phyloP scores from a whole-genome alignment of 1,284 basidiomycete species.

The Heimioporus retisporus region DNA sequence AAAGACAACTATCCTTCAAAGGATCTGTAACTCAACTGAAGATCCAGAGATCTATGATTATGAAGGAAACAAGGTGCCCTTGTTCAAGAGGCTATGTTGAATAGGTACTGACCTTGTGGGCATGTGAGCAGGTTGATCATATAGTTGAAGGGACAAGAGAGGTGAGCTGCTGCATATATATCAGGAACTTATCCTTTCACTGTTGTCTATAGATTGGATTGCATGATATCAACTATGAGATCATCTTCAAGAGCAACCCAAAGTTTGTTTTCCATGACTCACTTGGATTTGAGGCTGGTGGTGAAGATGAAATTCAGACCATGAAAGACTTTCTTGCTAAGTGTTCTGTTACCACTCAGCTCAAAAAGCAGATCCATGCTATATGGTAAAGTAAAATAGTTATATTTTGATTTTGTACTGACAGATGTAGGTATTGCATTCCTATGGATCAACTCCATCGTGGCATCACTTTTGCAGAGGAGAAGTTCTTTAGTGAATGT shows the following conservation, averaged over 20 bases:
- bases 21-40: no score
- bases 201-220: no score
- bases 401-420: background rate
- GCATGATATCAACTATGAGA: background rate
- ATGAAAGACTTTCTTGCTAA: conserved; percentile 5
- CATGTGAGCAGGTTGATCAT: no score
- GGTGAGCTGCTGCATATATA: no score
- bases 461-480: background rate
- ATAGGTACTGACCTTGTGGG: no score
- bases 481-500: conserved; percentile 11
- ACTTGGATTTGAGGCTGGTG: background rate
- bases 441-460: conserved; percentile 8
- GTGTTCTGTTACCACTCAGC: background rate
- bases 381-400: background rate
- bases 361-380: background rate
- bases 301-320: background rate
- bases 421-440: conserved; percentile 6
- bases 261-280: background rate
- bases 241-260: background rate
- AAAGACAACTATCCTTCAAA: no score
- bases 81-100: no score
- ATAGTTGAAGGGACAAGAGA: no score
- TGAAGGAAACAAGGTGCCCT: no score
- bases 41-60: no score
- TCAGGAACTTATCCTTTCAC: no score